Evolutionary conservation across 805 yeast species (phyloP).

Genomic region (Pichia membranifaciens): DNA sequence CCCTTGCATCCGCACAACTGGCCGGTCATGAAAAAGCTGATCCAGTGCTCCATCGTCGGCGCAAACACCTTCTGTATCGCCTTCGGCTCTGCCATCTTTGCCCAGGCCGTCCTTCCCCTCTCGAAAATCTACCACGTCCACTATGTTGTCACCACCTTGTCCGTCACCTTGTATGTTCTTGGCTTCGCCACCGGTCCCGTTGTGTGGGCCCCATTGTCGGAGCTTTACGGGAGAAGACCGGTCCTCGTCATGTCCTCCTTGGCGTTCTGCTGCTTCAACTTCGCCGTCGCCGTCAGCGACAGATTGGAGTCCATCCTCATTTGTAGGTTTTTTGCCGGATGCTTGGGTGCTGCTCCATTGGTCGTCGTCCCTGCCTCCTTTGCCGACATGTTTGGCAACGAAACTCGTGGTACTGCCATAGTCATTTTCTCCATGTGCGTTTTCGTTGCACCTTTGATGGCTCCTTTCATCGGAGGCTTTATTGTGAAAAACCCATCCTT

Average conservation of each 20-base stretch:
- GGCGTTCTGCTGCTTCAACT: constrained; percentile 53
- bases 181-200: constrained; percentile 95
- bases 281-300: constrained; percentile 73
- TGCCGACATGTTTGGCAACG: constrained; percentile 70
- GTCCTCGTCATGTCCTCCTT: constrained; percentile 53
- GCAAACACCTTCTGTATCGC: constrained; percentile 45
- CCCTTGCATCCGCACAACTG: constrained; percentile 80
- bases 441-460: constrained; percentile 73
- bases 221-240: constrained; percentile 62
- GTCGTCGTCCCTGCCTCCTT: constrained; percentile 84
- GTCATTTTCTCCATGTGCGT: constrained; percentile 66
- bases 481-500: constrained; percentile 46
- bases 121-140: constrained; percentile 54
- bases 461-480: constrained; percentile 75
- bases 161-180: constrained; percentile 75
- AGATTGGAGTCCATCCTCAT: constrained; percentile 72
- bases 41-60: constrained; percentile 43
- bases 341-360: constrained; percentile 77
- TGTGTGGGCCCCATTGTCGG: constrained; percentile 86
- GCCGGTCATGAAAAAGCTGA: constrained; percentile 44
- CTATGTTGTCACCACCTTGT: constrained; percentile 62
- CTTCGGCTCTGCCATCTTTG: constrained; percentile 80
- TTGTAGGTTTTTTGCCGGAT: constrained; percentile 75
- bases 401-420: constrained; percentile 69
- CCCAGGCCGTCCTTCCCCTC: constrained; percentile 51